Conservation (phyloP, 2,329 filamentous ascomycete genomes). For the Lecanicillium sp. region DNA sequence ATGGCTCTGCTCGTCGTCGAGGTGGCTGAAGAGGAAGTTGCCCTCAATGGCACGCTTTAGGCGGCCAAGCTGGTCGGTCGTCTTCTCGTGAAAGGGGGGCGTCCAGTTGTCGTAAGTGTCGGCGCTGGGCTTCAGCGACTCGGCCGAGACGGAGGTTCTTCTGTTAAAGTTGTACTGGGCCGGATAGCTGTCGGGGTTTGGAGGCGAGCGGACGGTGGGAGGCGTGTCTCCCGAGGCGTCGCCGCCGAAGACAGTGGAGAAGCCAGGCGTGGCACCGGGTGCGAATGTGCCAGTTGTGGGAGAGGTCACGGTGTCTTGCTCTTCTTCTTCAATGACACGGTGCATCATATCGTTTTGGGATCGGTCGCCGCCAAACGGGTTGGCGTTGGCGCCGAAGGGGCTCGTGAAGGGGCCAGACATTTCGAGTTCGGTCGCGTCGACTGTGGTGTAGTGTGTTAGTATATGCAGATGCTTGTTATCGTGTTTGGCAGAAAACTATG, state of each 20-base stretch:
- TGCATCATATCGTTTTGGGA: conserved; percentile 37
- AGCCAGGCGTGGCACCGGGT: conserved; percentile 36
- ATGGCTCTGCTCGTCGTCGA: conserved; percentile 86
- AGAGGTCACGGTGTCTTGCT: conserved; percentile 68
- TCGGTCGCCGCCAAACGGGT: conserved; percentile 61
- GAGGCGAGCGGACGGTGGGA: conserved; percentile 41
- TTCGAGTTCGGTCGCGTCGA: not conserved
- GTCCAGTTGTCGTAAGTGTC: conserved; percentile 84
- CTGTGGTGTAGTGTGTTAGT: not conserved
- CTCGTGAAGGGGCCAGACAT: conserved; percentile 80
- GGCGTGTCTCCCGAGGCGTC: conserved; percentile 42
- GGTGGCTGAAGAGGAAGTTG: conserved; percentile 91
- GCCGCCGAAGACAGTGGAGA: conserved; percentile 49
- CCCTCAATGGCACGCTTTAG: conserved; percentile 74
- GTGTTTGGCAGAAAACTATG: too few species aligned
- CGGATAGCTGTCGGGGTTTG: conserved; percentile 67
- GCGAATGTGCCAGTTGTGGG: conserved; percentile 60
- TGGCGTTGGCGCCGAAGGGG: conserved; percentile 59
- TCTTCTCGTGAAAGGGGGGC: conserved; percentile 79
- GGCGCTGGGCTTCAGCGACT: conserved; percentile 85
- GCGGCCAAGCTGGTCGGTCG: conserved; percentile 70
- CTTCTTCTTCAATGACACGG: conserved; percentile 73
- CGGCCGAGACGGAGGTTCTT: conserved; percentile 92
- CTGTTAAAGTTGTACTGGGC: conserved; percentile 90
- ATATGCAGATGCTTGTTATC: not conserved